phyloP scores from a whole-genome alignment of 83 land plant genomes.

The Picea abies region DNA sequence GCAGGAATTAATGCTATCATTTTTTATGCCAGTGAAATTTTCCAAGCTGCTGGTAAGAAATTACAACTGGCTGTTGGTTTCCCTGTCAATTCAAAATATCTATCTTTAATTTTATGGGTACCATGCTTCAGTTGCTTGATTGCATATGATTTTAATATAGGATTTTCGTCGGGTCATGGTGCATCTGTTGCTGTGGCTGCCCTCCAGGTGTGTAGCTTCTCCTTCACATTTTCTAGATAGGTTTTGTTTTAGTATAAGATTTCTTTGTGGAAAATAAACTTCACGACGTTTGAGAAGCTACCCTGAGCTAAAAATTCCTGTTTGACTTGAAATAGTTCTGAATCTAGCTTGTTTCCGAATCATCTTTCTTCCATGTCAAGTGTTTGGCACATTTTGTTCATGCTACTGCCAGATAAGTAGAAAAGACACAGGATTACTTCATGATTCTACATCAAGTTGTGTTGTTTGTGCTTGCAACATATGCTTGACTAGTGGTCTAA shows the following conservation, averaged over 20 bases:
- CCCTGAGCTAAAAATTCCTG: no score
- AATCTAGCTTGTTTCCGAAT: no score
- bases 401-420: no score
- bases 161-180: slow-evolving; percentile 18
- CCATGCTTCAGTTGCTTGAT: background rate
- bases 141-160: background rate
- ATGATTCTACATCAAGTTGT: background rate
- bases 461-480: background rate
- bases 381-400: no score
- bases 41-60: slow-evolving; percentile 62
- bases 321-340: background rate
- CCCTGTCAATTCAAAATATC: background rate
- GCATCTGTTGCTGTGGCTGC: slow-evolving; percentile 15
- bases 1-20: slow-evolving; percentile 70
- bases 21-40: slow-evolving; percentile 61
- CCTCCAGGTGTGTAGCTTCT: slow-evolving; percentile 16
- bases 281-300: no score
- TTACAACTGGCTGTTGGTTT: background rate
- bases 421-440: background rate
- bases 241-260: no score
- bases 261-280: no score
- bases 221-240: background rate
- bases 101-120: background rate
- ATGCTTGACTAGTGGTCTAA: background rate
- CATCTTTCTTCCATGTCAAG: no score